Base-by-base conservation (phyloP, 768 basidiomycete species). In the Pulveroboletus sp. region DNA sequence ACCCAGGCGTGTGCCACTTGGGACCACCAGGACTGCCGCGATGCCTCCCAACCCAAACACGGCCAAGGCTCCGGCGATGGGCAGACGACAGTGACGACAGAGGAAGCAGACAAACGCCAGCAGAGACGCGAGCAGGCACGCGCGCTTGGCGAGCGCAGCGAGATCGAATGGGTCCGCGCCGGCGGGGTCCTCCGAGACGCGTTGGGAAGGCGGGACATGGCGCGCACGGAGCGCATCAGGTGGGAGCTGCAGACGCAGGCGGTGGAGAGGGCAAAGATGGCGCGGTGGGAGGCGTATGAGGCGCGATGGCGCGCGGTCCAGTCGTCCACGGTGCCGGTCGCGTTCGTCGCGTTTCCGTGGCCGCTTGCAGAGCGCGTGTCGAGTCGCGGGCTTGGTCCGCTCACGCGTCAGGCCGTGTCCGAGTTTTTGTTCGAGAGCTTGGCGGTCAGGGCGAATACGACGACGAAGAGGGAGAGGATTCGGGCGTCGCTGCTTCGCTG, bases 341-440 rank as follows among this genome's bases (percentile, higher is more conserved):
- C 59, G 15, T 87, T 85, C 56, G 56, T 46, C 5, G 78, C 80
- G 51, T 74, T 87, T 39, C 83, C 85, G 0, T 87, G 86, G 85
- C 86, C 85, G 0, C 67, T 80, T 9, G 38, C 6, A 15, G 54
- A 51, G 2, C 43, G 43, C 35, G 39, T 55, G n/a, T 31, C 61
- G 5, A 44, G 48, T 24, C 44, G 57, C 52, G 51, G 60, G 50
- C 40, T 71, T 21, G 46, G 46, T 11, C 67, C 69, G 43, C 57
- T 84, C 45, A 75, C 71, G 3, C 57, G 63, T 0, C 57, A 67
- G 14, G 62, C 67, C 1, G 65, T 86, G 9, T 65, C 77, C 17
- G 68, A 70, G 0, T 86, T 86, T 52, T 56, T 86, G 5, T 67
- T 81, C 28, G 74, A 73, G 7, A 60, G 69, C 11, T 65, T 79